phyloP scores from a whole-genome alignment of 169 alveolate species.

The Plasmodium cynomolgi region DNA sequence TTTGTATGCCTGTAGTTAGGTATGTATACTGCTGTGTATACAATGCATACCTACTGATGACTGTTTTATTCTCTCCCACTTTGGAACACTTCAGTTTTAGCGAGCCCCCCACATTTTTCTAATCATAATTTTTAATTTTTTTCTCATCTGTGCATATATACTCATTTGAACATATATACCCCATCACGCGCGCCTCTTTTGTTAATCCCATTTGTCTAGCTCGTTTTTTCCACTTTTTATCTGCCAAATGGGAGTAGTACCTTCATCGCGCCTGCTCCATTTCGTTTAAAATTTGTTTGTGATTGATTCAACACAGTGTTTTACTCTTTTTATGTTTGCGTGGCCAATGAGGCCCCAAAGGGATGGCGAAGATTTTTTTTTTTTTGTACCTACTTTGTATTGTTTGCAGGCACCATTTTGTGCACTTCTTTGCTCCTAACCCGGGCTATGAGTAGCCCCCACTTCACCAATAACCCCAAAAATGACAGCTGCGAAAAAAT shows the following conservation, averaged over 20 bases:
- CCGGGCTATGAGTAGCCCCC: background rate
- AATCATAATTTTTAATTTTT: background rate
- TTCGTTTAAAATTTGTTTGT: background rate
- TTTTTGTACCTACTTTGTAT: background rate
- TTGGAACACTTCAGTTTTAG: background rate
- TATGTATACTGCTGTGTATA: background rate
- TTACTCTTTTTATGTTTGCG: background rate
- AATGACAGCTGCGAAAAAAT: background rate
- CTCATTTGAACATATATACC: background rate
- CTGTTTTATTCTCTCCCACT: background rate
- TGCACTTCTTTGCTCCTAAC: background rate
- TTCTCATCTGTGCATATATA: background rate
- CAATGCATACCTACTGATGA: background rate
- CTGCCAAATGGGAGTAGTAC: background rate
- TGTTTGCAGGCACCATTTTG: background rate
- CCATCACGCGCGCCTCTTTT: background rate
- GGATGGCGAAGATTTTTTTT: background rate
- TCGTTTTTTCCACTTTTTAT: background rate
- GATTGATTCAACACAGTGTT: background rate
- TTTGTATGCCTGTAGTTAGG: background rate
- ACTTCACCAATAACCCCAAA: background rate
- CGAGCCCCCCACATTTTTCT: background rate
- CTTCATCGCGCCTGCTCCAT: background rate
- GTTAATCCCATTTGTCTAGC: background rate
- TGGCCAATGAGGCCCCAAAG: background rate